Percentiles rank a stretch among this genome's conserved stretches.
These are phyloP conservation scores for Aspergillus sp. DNA, from an alignment of 2,329 filamentous ascomycete species.

Conservation along the genomic window DNA sequence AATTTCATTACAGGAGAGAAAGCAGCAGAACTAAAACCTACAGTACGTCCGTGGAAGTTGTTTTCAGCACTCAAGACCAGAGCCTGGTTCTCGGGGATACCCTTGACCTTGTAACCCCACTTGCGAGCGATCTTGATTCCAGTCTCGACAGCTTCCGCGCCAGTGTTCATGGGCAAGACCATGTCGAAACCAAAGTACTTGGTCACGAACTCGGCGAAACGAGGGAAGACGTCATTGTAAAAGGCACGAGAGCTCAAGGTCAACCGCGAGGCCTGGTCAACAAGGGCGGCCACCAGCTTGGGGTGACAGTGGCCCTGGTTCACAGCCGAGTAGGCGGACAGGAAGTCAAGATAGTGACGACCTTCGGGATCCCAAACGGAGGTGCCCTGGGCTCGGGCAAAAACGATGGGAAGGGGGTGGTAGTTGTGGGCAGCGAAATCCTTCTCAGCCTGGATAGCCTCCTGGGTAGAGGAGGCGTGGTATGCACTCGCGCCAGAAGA, in stretches of 20 bases:
- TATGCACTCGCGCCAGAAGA: conserved; percentile 29
- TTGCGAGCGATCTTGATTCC: conserved; percentile 94
- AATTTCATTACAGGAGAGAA: not conserved
- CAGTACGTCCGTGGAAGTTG: conserved; percentile 95
- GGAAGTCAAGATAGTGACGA: conserved; percentile 92
- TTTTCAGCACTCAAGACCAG: conserved; percentile 78
- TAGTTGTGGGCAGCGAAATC: conserved; percentile 96
- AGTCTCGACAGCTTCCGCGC: conserved; percentile 92
- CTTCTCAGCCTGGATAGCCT: conserved; percentile 76
- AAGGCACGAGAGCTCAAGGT: conserved; percentile 93
- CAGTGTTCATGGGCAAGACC: conserved; percentile 97
- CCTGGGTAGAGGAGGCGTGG: conserved; percentile 73
- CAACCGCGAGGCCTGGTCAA: conserved; percentile 81
- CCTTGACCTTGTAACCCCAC: conserved; percentile 97
- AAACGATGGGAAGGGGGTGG: conserved; percentile 92
- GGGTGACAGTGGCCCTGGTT: conserved; percentile 99
- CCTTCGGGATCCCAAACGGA: conserved; percentile 97
- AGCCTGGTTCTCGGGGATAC: conserved; percentile 77
- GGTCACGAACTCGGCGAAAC: conserved; percentile 89
- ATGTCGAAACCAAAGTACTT: conserved; percentile 91
- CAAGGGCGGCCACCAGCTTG: conserved; percentile 84
- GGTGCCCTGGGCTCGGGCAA: conserved; percentile 76
- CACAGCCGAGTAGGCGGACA: conserved; percentile 95
- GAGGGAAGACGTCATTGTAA: conserved; percentile 96
- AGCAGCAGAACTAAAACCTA: conserved; percentile 43